Evolutionary conservation across 2,329 filamentous ascomycete genomes (phyloP).

Genomic region (Fusarium xylarioides): DNA sequence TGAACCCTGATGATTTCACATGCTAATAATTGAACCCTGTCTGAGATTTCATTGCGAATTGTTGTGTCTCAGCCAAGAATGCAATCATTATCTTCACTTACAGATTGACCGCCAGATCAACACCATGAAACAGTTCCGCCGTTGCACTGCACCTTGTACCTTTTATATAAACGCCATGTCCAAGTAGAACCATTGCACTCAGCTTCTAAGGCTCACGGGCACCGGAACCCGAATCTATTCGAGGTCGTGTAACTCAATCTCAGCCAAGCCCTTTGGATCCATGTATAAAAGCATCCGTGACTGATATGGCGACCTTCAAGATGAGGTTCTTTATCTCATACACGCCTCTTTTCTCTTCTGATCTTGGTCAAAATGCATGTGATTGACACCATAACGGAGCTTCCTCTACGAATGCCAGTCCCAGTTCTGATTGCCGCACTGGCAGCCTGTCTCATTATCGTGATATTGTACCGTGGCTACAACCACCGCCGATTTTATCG

Average conservation of each 20-base stretch:
- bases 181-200: rapidly evolving
- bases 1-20: background rate
- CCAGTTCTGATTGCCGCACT: background rate
- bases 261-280: too few relatives aligned
- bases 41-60: background rate
- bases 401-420: background rate
- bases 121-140: too few relatives aligned
- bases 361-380: background rate
- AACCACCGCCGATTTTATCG: conserved; percentile 14
- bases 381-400: background rate
- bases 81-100: background rate
- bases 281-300: background rate
- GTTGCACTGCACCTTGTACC: background rate
- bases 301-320: background rate
- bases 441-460: background rate
- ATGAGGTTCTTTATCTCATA: background rate
- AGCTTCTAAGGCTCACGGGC: background rate
- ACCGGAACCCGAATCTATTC: background rate
- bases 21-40: background rate
- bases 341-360: rapidly evolving
- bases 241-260: background rate
- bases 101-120: background rate
- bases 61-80: background rate
- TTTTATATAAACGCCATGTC: rapidly evolving
- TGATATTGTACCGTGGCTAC: background rate